phyloP scores from a whole-genome alignment of 2,329 filamentous ascomycete genomes.

The Diaporthe australafricana region DNA sequence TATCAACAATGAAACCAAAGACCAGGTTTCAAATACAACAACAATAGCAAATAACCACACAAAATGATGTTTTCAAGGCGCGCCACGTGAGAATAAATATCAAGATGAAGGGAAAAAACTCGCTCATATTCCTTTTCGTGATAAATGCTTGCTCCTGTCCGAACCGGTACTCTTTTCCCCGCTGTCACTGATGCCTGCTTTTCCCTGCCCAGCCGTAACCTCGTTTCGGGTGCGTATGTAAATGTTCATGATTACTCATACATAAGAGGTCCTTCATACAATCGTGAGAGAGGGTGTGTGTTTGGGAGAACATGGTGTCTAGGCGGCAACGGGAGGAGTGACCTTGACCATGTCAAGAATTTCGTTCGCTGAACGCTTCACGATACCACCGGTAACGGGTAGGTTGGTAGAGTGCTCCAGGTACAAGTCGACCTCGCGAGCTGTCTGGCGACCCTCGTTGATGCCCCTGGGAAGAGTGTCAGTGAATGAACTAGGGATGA shows the following conservation, averaged over 20 bases:
- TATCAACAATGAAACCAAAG: not conserved
- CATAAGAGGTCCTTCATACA: slow-evolving; percentile 20
- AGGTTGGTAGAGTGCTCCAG: slow-evolving; percentile 83
- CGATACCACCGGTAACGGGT: slow-evolving; percentile 91
- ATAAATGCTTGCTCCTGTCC: slow-evolving; percentile 27
- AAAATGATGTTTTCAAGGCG: not conserved
- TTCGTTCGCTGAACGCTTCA: slow-evolving; percentile 84
- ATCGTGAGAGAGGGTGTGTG: slow-evolving; percentile 9
- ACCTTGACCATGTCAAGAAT: slow-evolving; percentile 58
- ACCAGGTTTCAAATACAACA: not conserved
- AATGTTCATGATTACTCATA: slow-evolving; percentile 20
- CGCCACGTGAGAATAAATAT: slow-evolving; percentile 32
- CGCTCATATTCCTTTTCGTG: slow-evolving; percentile 2
- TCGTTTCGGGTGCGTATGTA: slow-evolving; percentile 11
- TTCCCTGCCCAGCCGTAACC: slow-evolving; percentile 15
- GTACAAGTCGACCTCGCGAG: slow-evolving; percentile 90
- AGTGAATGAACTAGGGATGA: slow-evolving; percentile 41
- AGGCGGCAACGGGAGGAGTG: slow-evolving; percentile 43
- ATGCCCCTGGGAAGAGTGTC: slow-evolving; percentile 76
- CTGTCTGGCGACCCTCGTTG: slow-evolving; percentile 94
- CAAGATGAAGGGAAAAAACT: slow-evolving; percentile 24
- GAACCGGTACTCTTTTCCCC: slow-evolving; percentile 1
- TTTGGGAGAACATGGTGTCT: slow-evolving; percentile 1
- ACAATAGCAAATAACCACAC: not conserved
- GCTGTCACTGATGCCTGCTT: slow-evolving; percentile 2